Percentiles rank a stretch among this genome's conserved stretches.
phyloP scores from a whole-genome alignment of 2,329 filamentous ascomycete species.

The Cladosporium sp. region DNA sequence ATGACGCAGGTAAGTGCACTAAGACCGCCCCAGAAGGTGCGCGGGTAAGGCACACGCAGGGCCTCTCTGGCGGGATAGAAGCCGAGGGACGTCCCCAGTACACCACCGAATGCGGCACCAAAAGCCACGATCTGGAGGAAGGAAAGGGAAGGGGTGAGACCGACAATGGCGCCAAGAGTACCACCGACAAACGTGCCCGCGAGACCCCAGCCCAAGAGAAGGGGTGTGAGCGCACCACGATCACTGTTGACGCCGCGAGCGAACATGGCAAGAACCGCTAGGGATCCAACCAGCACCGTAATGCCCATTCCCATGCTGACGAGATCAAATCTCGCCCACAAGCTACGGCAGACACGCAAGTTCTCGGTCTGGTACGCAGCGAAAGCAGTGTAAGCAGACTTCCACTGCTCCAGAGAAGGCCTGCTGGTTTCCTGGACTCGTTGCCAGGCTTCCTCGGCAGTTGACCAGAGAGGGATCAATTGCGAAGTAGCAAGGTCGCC shows the following conservation, averaged over 20 bases:
- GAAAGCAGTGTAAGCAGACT: conserved; percentile 54
- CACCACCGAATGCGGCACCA: conserved; percentile 36
- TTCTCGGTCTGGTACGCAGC: conserved; percentile 73
- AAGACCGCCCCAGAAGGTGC: conserved; percentile 84
- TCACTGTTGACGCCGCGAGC: conserved; percentile 55
- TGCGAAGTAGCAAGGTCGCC: conserved; percentile 56
- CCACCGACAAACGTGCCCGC: conserved; percentile 45
- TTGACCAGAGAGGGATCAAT: conserved; percentile 53
- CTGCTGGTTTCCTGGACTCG: conserved; percentile 38
- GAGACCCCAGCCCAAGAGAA: conserved; percentile 49
- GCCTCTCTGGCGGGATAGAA: conserved; percentile 39
- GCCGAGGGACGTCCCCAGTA: conserved; percentile 37
- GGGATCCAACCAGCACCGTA: conserved; percentile 61
- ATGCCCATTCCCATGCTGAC: conserved; percentile 81
- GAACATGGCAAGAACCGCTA: conserved; percentile 70
- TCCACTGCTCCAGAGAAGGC: conserved; percentile 33
- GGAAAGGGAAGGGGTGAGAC: conserved; percentile 33
- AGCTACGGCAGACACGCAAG: conserved; percentile 69
- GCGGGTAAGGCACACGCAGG: conserved; percentile 58
- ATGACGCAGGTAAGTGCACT: conserved; percentile 75
- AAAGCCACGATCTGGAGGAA: conserved; percentile 39
- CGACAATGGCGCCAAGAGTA: conserved; percentile 24
- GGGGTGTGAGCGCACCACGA: conserved; percentile 49
- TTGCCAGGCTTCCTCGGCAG: conserved; percentile 54
- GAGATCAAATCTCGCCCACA: conserved; percentile 93